phyloP scores from a whole-genome alignment of 2,329 filamentous ascomycete species.

The Seiridium cupressi region DNA sequence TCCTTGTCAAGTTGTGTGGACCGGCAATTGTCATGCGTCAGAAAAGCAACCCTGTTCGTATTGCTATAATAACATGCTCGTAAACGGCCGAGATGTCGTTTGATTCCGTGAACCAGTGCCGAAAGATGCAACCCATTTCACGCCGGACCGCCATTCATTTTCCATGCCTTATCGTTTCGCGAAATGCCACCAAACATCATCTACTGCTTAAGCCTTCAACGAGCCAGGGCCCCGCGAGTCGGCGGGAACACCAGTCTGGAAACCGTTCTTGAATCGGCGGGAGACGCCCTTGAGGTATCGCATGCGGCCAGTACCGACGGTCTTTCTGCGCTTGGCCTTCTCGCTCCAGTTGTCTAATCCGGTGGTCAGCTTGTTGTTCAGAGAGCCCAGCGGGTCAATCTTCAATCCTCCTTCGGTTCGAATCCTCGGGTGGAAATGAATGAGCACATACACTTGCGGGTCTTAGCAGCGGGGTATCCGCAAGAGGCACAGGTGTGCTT shows the following conservation, averaged over 20 bases:
- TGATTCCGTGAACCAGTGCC: constrained; percentile 29
- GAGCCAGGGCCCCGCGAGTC: constrained; percentile 65
- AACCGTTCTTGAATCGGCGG: constrained; percentile 96
- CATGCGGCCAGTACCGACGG: constrained; percentile 94
- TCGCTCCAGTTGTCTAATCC: constrained; percentile 95
- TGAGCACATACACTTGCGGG: constrained; percentile 86
- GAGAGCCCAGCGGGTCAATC: background rate
- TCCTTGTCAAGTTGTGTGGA: background rate
- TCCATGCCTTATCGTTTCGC: constrained; percentile 31
- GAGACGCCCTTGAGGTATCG: constrained; percentile 90
- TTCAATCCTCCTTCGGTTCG: constrained; percentile 3
- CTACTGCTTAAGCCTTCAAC: constrained; percentile 30
- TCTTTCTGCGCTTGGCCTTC: constrained; percentile 99
- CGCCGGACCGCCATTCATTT: constrained; percentile 18
- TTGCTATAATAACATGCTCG: constrained; percentile 29
- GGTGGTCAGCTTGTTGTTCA: constrained; percentile 15
- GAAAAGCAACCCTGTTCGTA: constrained; percentile 24
- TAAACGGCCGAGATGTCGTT: constrained; percentile 22
- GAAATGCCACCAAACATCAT: constrained; percentile 27
- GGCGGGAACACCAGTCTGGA: constrained; percentile 88
- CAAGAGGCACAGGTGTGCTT: constrained; percentile 96
- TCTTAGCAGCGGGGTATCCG: constrained; percentile 97
- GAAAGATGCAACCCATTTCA: constrained; percentile 20
- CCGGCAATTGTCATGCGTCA: constrained; percentile 11
- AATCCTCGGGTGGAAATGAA: background rate